Conservation (phyloP, 768 basidiomycete genomes). For the Clitopilus passeckerianus region DNA sequence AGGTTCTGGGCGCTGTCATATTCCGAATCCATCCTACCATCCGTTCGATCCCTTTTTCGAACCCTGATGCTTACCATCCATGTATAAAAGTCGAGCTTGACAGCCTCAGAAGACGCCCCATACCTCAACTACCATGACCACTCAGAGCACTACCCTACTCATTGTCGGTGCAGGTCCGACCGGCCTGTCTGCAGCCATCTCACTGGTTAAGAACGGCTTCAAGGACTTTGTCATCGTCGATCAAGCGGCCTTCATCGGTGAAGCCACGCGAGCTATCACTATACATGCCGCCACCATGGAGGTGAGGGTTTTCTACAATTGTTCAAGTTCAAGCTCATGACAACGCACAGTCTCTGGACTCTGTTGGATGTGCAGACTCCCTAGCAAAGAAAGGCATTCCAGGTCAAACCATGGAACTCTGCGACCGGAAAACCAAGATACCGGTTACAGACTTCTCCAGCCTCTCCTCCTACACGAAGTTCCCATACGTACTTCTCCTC, state of each 20-base stretch:
- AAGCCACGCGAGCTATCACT: conserved; percentile 37
- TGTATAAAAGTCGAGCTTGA: background rate
- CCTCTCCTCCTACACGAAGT: conserved; percentile 35
- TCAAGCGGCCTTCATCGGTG: conserved; percentile 20
- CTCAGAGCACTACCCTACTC: conserved; percentile 31
- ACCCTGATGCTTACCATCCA: background rate
- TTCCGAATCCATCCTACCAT: no score
- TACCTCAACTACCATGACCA: background rate
- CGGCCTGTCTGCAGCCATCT: conserved; percentile 41
- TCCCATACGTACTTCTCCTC: conserved; percentile 35
- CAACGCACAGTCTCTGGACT: conserved; percentile 34
- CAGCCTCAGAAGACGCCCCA: background rate
- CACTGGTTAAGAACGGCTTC: conserved; percentile 35
- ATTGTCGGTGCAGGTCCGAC: conserved; percentile 48
- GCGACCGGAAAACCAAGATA: conserved; percentile 22
- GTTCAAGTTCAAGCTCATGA: background rate
- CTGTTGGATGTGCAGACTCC: conserved; percentile 32
- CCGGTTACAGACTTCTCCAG: conserved; percentile 22
- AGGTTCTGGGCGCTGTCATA: no score
- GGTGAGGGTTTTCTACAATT: conserved; percentile 17
- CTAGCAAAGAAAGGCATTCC: conserved; percentile 33
- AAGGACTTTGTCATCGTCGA: conserved; percentile 41
- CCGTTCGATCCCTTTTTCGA: no score
- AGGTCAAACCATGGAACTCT: conserved; percentile 16
- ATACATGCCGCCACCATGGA: conserved; percentile 52